Base-by-base conservation (phyloP, 2,329 filamentous ascomycete genomes). In the Colletotrichum godetiae region DNA sequence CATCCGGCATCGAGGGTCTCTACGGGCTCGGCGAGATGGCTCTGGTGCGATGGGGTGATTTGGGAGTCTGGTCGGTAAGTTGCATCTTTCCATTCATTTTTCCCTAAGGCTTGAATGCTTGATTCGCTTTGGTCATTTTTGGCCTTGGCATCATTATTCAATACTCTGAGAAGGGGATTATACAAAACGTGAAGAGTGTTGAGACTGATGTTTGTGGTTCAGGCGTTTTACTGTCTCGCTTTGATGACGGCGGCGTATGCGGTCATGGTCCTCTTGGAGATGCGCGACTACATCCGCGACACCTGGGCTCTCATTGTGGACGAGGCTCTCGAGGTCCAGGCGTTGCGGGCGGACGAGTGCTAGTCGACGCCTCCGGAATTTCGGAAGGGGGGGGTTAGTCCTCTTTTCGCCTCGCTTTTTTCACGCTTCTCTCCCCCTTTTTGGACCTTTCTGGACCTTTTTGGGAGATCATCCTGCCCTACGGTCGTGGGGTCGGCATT, bases 211-310 rank as follows among this genome's bases (percentile, higher is more conserved):
- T 31, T 35, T 60, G 13, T 66, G 60, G 63, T 56, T 46, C 49
- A 73, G 71, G 71, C 71, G 60, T 73, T 73, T 13, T 73, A 71
- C 29, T 73, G 67, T 73, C 71, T 73, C 56, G 60, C 71, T 33
- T 31, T 73, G 71, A 73, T 73, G 71, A 73, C 71, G 67, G 61
- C 71, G 60, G 71, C 71, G 42, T 73, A 73, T 73, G 61, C 67
- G 19, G 60, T 71, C 56, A 73, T 73, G 71, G 55, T 73, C 27
- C 61, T 73, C 46, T 61, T 71, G 12, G 71, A 73, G 56, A 61
- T 71, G 46, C 71, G 71, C 71, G 61, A 71, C 61, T 73, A 73
- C 37, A 61, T 70, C 55, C 71, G 67, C 33, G 71, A 73, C 67
- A 73, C 71, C 56, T 73, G 71, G 71, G 67, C 71, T 35, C 67